phyloP scores from a whole-genome alignment of 2,329 filamentous ascomycete species.

The Biscogniauxia sp. region DNA sequence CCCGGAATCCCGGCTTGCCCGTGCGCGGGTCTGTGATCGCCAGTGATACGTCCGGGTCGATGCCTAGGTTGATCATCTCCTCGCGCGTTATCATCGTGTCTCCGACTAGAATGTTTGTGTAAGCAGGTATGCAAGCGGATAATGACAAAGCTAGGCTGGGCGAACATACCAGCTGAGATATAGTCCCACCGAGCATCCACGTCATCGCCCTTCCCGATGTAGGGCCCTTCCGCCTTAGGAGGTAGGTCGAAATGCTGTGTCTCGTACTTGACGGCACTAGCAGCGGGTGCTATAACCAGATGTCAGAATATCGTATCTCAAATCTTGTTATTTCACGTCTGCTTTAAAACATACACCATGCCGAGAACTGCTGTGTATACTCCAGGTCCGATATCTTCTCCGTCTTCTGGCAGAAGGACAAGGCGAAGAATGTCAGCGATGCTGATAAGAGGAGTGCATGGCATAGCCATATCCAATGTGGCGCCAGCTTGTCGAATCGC shows the following conservation, averaged over 20 bases:
- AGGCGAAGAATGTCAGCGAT: constrained; percentile 39
- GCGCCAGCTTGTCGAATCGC: constrained; percentile 20
- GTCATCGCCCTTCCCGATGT: constrained; percentile 53
- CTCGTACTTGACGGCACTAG: constrained; percentile 47
- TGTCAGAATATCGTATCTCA: constrained; percentile 6
- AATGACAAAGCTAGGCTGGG: constrained; percentile 2
- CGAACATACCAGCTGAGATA: constrained; percentile 25
- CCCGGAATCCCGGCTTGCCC: constrained; percentile 57
- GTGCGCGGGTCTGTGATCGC: constrained; percentile 54
- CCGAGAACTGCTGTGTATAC: constrained; percentile 41
- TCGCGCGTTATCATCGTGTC: constrained; percentile 58
- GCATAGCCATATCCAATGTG: constrained; percentile 40
- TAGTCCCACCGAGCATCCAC: constrained; percentile 58
- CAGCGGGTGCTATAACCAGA: constrained; percentile 42
- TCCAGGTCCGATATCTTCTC: constrained; percentile 33
- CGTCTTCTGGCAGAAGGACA: constrained; percentile 39
- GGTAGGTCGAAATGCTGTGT: constrained; percentile 48
- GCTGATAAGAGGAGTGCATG: constrained; percentile 40
- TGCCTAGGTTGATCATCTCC: constrained; percentile 51
- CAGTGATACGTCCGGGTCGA: constrained; percentile 50
- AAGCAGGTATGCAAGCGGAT: not conserved
- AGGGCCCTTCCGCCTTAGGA: constrained; percentile 46
- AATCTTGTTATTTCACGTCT: not conserved
- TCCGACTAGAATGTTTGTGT: constrained; percentile 43
- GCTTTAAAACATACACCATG: constrained; percentile 40